Percentiles rank a stretch among this genome's conserved stretches.
These are phyloP conservation scores for Chloris gayana DNA, from an alignment of 176 grass and related monocot species.

Conservation along the genomic window DNA sequence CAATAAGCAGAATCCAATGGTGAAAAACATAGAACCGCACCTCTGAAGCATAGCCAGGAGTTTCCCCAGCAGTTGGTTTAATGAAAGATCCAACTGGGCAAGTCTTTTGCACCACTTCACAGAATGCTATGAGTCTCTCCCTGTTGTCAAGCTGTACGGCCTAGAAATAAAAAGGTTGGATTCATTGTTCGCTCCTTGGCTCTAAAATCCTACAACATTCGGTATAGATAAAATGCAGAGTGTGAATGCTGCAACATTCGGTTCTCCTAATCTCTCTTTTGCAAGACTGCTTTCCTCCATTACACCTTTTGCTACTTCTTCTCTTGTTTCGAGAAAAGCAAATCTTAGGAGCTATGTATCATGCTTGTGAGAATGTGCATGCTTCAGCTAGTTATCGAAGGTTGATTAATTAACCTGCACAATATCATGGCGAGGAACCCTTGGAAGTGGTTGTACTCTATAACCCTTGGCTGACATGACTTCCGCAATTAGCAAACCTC, in stretches of 20 bases:
- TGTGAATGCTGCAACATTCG: not conserved
- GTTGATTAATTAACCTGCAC: constrained; percentile 69
- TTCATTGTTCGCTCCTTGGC: not conserved
- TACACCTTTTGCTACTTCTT: not conserved
- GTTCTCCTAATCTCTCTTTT: constrained; percentile 4
- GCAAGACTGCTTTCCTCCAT: not conserved
- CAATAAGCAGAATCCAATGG: not conserved
- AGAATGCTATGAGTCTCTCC: constrained; percentile 84
- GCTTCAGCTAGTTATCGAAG: constrained; percentile 7
- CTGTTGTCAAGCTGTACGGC: constrained; percentile 80
- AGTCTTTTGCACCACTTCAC: constrained; percentile 89
- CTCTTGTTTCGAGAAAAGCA: not conserved
- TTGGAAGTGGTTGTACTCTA: constrained; percentile 73
- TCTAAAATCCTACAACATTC: not conserved
- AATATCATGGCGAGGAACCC: constrained; percentile 71
- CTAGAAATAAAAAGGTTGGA: constrained; percentile 38
- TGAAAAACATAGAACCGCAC: constrained; percentile 28
- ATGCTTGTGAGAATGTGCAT: constrained; percentile 3
- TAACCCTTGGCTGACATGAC: constrained; percentile 87
- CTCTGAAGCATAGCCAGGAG: constrained; percentile 98
- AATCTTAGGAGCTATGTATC: not conserved
- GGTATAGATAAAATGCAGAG: not conserved
- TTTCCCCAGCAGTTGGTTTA: constrained; percentile 87
- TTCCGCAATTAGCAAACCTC: constrained; percentile 83
- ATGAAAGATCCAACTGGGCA: constrained; percentile 89